Percentiles rank a stretch among this genome's conserved stretches.
Evolutionary conservation across 495 filamentous ascomycete species (phyloP).

Genomic region (Sordaria brevicollis): DNA sequence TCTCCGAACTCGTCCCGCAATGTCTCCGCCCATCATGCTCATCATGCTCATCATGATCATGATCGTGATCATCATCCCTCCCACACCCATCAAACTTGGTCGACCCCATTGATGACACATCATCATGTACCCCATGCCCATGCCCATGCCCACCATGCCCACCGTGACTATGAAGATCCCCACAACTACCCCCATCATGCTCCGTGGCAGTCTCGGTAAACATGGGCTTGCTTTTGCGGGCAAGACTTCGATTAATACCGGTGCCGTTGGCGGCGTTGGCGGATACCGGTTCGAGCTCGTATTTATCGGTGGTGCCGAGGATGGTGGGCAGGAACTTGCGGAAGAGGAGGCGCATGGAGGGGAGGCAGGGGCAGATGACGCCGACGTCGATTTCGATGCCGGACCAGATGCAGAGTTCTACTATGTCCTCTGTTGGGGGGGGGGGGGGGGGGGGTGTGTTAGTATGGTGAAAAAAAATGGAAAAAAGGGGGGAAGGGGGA

Average conservation of each 20-base stretch:
- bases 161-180: too few relatives aligned
- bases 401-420: conserved; percentile 20
- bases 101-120: neutral
- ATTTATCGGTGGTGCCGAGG: conserved; percentile 3
- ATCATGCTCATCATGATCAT: neutral
- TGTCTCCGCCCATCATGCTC: too few relatives aligned
- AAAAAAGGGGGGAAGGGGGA: neutral
- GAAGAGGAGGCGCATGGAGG: conserved; percentile 17
- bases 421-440: conserved; percentile 15
- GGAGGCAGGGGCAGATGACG: conserved; percentile 22
- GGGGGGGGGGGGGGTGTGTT: too few relatives aligned
- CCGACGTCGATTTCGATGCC: conserved; percentile 23
- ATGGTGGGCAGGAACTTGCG: conserved; percentile 10
- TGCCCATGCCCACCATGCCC: too few relatives aligned
- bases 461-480: too few relatives aligned
- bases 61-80: too few relatives aligned
- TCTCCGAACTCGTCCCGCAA: neutral
- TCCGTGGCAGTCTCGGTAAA: neutral
- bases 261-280: neutral
- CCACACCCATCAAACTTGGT: too few relatives aligned
- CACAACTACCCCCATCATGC: too few relatives aligned
- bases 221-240: neutral
- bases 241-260: neutral
- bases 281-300: conserved; percentile 8
- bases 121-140: too few relatives aligned